Base-by-base conservation (phyloP, 176 grass and related monocot species). In the Lolium rigidum region DNA sequence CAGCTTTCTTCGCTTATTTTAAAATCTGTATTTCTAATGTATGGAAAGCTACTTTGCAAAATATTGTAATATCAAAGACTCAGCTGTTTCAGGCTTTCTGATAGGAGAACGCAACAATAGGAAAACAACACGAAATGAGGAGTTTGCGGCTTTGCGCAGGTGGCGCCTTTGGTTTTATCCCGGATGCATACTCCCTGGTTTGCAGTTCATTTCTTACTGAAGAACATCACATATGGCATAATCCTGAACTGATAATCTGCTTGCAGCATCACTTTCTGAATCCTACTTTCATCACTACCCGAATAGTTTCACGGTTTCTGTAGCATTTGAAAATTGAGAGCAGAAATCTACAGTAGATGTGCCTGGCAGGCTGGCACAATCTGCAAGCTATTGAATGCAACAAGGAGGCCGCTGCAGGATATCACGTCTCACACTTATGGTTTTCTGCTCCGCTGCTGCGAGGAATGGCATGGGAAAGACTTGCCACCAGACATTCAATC, bases 311-410 rank as follows among this genome's bases (percentile, higher is more conserved):
- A 79, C 66, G 49, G 67, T 50, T 50, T 46, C 21, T 5, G 25
- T 8, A 7, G 50, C 77, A 81, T 51, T 59, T 76, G 7, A 24
- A 13, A 50, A 77, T 0, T 17, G 25, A 28, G 4, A 51, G 22
- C 70, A 35, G 31, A 67, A 87, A 78, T 66, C 66, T 68, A 21
- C 18, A 17, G 85, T 64, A 6, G 57, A 50, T 51, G 71, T 76
- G 64, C 47, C 71, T 54, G 72, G 22, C 26, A 10, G 21, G 20
- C 83, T 90, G 88, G 71, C 81, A 22, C 81, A 60, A 44, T 61
- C 76, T 91, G 80, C 80, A 79, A 44, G 57, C 64, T 1, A 86
- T 86, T 84, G 85, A 91, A 87, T 91, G 68, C 59, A 46, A 69
- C 68, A 20, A 58, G 74, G 24, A 59, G 49, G 78, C 72, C 70